phyloP scores from a whole-genome alignment of 2,329 filamentous ascomycete species.

The Aciculosporium take region DNA sequence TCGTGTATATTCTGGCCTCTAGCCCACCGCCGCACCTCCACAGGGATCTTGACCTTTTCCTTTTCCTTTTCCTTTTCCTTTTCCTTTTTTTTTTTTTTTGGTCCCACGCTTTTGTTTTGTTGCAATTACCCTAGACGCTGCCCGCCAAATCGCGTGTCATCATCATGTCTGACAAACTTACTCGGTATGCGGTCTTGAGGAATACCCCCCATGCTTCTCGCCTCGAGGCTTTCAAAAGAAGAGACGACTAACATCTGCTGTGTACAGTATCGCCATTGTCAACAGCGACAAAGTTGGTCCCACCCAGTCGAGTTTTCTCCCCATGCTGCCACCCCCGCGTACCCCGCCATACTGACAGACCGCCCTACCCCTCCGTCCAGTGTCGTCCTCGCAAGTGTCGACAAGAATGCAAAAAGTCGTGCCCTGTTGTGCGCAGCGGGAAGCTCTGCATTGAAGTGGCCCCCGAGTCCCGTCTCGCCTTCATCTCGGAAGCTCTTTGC shows the following conservation, averaged over 20 bases:
- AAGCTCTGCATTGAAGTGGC: constrained; percentile 95
- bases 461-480: constrained; percentile 81
- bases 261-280: constrained; percentile 85
- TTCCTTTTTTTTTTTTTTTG: no score
- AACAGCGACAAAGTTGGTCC: constrained; percentile 81
- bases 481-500: constrained; percentile 90
- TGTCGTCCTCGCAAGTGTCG: constrained; percentile 60
- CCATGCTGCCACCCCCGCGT: constrained; percentile 9
- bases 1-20: neutral
- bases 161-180: constrained; percentile 85
- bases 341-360: constrained; percentile 16
- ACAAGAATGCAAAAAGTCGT: constrained; percentile 98
- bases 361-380: constrained; percentile 18
- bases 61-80: no score
- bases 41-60: no score
- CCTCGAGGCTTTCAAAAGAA: neutral
- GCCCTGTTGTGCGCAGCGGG: constrained; percentile 90
- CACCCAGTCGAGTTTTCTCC: constrained; percentile 3
- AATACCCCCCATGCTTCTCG: no score
- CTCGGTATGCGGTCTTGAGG: constrained; percentile 54
- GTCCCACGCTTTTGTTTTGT: neutral
- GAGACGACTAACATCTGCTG: constrained; percentile 12
- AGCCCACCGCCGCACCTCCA: neutral
- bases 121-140: constrained; percentile 4
- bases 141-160: constrained; percentile 10